phyloP scores from a whole-genome alignment of 1,284 basidiomycete genomes.

The Mycena sp. region DNA sequence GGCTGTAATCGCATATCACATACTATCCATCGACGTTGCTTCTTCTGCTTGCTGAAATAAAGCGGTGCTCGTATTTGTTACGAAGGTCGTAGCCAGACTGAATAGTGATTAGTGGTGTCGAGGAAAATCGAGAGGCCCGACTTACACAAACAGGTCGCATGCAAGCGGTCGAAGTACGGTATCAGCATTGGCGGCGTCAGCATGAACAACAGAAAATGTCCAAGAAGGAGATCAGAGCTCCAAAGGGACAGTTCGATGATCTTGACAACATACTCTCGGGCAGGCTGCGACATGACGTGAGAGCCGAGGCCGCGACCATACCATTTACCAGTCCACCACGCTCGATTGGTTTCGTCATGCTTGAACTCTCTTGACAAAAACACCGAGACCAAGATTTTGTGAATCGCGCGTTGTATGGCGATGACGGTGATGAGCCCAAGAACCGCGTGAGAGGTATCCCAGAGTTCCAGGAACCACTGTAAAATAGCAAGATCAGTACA shows the following conservation, averaged over 20 bases:
- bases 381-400: conserved; percentile 92
- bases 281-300: conserved; percentile 91
- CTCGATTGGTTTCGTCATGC: conserved; percentile 95
- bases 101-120: conserved; percentile 52
- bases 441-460: conserved; percentile 92
- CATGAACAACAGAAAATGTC: conserved; percentile 78
- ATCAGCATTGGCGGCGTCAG: conserved; percentile 79
- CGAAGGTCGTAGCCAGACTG: conserved; percentile 73
- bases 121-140: conserved; percentile 27
- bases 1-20: conserved; percentile 38
- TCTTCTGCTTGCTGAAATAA: conserved; percentile 89
- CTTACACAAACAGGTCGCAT: conserved; percentile 80
- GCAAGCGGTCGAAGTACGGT: conserved; percentile 79
- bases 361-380: conserved; percentile 97
- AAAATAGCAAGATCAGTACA: conserved; percentile 14
- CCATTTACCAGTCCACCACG: conserved; percentile 98
- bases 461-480: conserved; percentile 95
- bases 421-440: conserved; percentile 90
- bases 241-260: conserved; percentile 85
- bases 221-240: conserved; percentile 78
- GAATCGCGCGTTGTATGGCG: conserved; percentile 88
- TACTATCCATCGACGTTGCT: conserved; percentile 88
- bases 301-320: conserved; percentile 91
- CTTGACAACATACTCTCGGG: conserved; percentile 90
- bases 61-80: conserved; percentile 69